These are phyloP conservation scores for Mycena sanguinolenta DNA, from an alignment of 768 basidiomycete species.

Conservation along the genomic window DNA sequence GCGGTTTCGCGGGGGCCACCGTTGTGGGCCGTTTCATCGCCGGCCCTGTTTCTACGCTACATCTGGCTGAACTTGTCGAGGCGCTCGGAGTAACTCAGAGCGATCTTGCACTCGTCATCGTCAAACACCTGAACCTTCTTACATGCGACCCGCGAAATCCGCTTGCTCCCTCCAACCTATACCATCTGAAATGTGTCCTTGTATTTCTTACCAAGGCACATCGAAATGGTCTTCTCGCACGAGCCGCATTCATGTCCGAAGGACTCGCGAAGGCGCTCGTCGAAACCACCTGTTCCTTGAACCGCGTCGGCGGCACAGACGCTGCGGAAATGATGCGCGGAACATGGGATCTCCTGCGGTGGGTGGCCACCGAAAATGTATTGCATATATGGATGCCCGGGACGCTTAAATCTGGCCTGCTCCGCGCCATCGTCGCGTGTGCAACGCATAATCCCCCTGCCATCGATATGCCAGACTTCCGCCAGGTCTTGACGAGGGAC, in stretches of 20 bases:
- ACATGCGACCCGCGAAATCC: constrained; percentile 8
- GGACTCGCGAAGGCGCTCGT: constrained; percentile 1
- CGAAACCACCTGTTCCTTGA: neutral
- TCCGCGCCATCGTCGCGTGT: constrained; percentile 12
- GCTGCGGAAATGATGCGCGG: neutral
- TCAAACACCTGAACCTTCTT: constrained; percentile 4
- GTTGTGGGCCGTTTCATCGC: neutral
- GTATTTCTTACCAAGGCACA: neutral
- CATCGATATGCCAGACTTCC: neutral
- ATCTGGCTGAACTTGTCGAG: constrained; percentile 1
- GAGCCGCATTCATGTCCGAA: neutral
- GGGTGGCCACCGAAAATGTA: neutral
- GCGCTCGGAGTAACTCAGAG: constrained; percentile 11
- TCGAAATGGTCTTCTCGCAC: neutral
- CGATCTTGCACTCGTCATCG: neutral
- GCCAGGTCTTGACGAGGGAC: neutral
- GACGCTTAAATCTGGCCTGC: constrained; percentile 5
- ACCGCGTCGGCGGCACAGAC: neutral
- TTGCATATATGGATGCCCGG: neutral
- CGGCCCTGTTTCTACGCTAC: neutral
- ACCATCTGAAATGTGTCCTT: neutral
- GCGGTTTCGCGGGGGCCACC: neutral
- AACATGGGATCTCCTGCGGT: constrained; percentile 8
- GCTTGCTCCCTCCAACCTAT: neutral
- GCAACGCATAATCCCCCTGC: neutral